A percentile compares a stretch with the other conserved stretches of the same genome.
These are phyloP conservation scores for Sechiopsis laciniata DNA, from an alignment of 306 rosid genomes.

Conservation along the genomic window DNA sequence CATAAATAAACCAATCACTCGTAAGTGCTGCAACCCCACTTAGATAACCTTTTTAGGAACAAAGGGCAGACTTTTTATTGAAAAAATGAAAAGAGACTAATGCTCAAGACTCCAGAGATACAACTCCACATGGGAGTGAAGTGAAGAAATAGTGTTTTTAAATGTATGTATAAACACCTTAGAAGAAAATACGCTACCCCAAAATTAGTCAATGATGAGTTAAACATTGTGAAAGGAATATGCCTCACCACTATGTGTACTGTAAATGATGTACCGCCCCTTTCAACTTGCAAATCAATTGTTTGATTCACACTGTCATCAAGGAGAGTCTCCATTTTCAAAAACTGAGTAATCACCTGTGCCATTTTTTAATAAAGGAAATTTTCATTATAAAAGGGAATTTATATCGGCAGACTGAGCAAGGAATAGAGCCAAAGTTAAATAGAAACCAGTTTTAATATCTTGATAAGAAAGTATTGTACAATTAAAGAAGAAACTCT, in stretches of 20 bases:
- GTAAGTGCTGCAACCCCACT: neutral
- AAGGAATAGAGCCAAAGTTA: neutral
- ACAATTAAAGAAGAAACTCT: neutral
- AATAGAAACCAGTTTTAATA: neutral
- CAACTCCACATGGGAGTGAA: too few relatives aligned
- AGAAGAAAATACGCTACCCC: neutral
- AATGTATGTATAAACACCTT: neutral
- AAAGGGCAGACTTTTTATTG: too few relatives aligned
- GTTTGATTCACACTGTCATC: conserved; percentile 76
- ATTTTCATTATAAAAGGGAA: neutral
- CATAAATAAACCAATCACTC: neutral
- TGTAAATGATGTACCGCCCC: conserved; percentile 60
- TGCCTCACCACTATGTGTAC: conserved; percentile 63
- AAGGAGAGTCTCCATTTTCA: conserved; percentile 78
- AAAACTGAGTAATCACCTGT: conserved; percentile 89
- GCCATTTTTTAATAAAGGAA: conserved; percentile 18
- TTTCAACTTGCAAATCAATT: conserved; percentile 75
- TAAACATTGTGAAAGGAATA: conserved; percentile 17
- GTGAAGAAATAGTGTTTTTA: neutral
- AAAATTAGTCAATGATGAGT: neutral
- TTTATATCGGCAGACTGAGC: neutral
- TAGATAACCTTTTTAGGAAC: neutral
- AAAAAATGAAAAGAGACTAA: too few relatives aligned
- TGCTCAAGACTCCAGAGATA: too few relatives aligned
- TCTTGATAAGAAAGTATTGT: neutral